These are phyloP conservation scores for Ramaria rubella DNA, from an alignment of 768 basidiomycete species.

Conservation along the genomic window DNA sequence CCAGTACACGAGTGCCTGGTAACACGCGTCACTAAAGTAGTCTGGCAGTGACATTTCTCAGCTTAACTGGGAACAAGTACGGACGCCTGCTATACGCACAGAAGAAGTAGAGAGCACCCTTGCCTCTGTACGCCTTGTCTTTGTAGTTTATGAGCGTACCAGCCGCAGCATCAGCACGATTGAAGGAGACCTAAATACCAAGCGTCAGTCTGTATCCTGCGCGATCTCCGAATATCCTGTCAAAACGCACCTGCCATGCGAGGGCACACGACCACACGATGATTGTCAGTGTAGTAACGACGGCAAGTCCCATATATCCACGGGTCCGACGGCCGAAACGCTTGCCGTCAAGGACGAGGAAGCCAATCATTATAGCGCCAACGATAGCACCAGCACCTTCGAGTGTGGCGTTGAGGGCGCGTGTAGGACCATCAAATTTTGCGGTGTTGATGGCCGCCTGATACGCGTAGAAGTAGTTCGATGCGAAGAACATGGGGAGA, in stretches of 20 bases:
- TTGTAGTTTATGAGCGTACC: conserved; percentile 22
- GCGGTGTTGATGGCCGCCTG: conserved; percentile 35
- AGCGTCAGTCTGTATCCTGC: conserved; percentile 31
- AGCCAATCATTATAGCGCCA: conserved; percentile 38
- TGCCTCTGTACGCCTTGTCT: conserved; percentile 26
- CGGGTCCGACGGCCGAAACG: conserved; percentile 30
- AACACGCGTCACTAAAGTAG: conserved; percentile 29
- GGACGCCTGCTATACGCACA: conserved; percentile 20
- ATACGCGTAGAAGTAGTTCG: conserved; percentile 42
- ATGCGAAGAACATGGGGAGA: conserved; percentile 39
- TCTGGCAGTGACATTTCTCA: conserved; percentile 17
- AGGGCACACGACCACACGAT: conserved; percentile 35
- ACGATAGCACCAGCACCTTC: conserved; percentile 36
- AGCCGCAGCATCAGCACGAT: conserved; percentile 17
- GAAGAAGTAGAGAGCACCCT: conserved; percentile 36
- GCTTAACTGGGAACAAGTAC: neutral
- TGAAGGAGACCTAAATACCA: conserved; percentile 36
- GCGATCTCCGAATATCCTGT: neutral
- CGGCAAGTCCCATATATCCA: conserved; percentile 31
- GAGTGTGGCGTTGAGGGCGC: conserved; percentile 36
- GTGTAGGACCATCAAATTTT: conserved; percentile 37
- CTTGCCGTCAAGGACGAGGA: conserved; percentile 32
- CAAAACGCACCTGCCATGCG: conserved; percentile 31
- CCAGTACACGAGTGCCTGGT: conserved; percentile 19
- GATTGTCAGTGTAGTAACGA: conserved; percentile 26